A percentile compares a stretch with the other conserved stretches of the same genome.
These are phyloP conservation scores for Gynandropsis gynandra DNA, from an alignment of 345 rosid genomes.

Conservation along the genomic window DNA sequence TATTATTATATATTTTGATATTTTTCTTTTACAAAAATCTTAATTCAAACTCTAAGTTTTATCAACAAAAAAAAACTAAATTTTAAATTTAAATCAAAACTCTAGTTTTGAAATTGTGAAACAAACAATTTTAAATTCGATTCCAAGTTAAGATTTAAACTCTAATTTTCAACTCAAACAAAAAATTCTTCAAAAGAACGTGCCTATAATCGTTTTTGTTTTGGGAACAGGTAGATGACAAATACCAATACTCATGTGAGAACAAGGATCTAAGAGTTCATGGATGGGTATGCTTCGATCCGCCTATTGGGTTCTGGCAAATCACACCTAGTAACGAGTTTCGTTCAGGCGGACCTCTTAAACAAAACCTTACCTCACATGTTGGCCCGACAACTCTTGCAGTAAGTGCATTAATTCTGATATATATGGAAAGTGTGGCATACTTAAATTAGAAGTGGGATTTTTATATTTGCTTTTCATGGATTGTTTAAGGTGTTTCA, in stretches of 20 bases:
- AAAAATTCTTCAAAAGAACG: no score
- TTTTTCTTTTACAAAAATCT: no score
- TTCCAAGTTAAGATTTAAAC: no score
- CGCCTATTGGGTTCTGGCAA: conserved; percentile 95
- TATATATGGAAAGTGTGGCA: no score
- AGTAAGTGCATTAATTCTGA: conserved; percentile 34
- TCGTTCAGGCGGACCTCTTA: conserved; percentile 88
- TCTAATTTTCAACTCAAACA: no score
- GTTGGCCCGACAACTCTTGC: conserved; percentile 89
- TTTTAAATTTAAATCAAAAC: no score
- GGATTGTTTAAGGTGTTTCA: conserved; percentile 57
- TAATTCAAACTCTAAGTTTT: no score
- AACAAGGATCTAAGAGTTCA: conserved; percentile 73
- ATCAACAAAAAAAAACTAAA: no score
- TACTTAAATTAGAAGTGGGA: no score
- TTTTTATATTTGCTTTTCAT: background rate
- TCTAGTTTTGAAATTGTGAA: no score
- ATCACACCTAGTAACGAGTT: conserved; percentile 91
- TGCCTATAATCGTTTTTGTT: background rate
- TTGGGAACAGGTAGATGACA: conserved; percentile 78
- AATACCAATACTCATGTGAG: conserved; percentile 86
- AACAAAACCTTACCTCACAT: conserved; percentile 91
- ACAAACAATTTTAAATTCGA: no score
- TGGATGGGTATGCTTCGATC: conserved; percentile 84
- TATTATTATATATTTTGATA: no score